Conservation (phyloP, 306 rosid genomes). For the Gillenia trifoliata region DNA sequence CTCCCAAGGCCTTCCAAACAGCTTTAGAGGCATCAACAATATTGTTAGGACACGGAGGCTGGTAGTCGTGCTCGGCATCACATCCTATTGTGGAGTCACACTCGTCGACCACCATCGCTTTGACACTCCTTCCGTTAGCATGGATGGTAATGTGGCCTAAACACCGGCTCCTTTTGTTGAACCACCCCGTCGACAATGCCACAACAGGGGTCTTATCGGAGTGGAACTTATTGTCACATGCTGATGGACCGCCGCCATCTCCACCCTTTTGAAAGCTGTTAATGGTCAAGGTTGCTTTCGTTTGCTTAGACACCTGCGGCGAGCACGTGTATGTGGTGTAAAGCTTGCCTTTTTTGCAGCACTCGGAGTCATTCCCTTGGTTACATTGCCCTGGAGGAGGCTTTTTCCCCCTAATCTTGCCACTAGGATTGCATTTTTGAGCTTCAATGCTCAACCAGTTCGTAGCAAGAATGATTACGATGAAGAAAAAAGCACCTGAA, state of each 20-base stretch:
- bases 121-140: constrained; percentile 38
- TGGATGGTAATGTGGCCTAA: constrained; percentile 6
- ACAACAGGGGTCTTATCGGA: constrained; percentile 24
- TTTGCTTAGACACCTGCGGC: constrained; percentile 4
- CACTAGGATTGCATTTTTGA: constrained; percentile 13
- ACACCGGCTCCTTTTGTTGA: constrained; percentile 29
- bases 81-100: constrained; percentile 46
- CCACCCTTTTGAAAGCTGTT: constrained; percentile 1
- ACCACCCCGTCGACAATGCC: constrained; percentile 46
- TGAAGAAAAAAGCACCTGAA: not conserved
- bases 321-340: constrained; percentile 40
- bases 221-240: constrained; percentile 34
- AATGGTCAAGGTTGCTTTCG: not conserved
- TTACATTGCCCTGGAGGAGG: constrained; percentile 37
- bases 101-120: constrained; percentile 53
- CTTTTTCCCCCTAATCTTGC: constrained; percentile 3
- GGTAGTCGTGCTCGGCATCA: constrained; percentile 16
- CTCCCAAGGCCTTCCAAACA: constrained; percentile 32
- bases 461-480: no score
- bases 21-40: constrained; percentile 41
- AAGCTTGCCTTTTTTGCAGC: constrained; percentile 33
- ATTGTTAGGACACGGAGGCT: no score
- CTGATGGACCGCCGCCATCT: not conserved
- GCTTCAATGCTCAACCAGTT: constrained; percentile 9
- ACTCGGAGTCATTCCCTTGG: constrained; percentile 28